Evolutionary conservation across 108 stramenopile genomes (phyloP).

Genomic region (Nitzschia putrida): DNA sequence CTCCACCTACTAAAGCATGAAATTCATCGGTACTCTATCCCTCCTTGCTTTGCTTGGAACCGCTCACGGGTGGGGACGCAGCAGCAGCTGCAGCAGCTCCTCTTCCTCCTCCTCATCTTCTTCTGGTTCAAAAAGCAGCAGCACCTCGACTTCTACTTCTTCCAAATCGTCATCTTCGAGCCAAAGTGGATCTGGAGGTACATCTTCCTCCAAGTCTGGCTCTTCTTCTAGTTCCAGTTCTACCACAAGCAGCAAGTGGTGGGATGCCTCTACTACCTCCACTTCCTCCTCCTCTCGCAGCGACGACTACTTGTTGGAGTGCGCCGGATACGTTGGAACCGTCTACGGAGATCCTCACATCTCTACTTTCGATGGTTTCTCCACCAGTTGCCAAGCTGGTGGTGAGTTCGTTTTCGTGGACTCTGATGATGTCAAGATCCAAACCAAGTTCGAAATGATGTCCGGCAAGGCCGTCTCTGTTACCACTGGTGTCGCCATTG

Average conservation of each 20-base stretch:
- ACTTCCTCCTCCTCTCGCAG: neutral
- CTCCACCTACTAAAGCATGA: too few species aligned
- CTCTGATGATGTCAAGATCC: neutral
- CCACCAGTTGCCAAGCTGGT: conserved; percentile 5
- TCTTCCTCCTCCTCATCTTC: too few species aligned
- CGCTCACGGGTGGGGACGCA: too few species aligned
- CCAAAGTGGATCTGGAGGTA: too few species aligned
- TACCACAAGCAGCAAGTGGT: neutral
- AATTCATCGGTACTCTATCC: too few species aligned
- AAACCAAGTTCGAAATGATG: conserved; percentile 5
- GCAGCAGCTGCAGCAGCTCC: too few species aligned
- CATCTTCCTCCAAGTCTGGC: too few species aligned
- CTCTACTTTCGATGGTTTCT: conserved; percentile 4
- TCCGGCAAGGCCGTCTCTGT: neutral
- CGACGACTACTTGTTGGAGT: neutral
- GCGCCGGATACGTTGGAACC: conserved; percentile 1
- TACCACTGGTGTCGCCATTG: neutral
- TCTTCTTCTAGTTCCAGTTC: too few species aligned
- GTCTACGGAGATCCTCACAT: conserved; percentile 17
- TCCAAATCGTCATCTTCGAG: too few species aligned
- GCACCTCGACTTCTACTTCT: too few species aligned
- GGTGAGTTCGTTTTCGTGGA: conserved; percentile 8
- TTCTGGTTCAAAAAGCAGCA: too few species aligned
- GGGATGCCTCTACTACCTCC: neutral
- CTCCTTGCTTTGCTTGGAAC: too few species aligned